Evolutionary conservation across 2,329 filamentous ascomycete species (phyloP).

Genomic region (Fusarium foetens): DNA sequence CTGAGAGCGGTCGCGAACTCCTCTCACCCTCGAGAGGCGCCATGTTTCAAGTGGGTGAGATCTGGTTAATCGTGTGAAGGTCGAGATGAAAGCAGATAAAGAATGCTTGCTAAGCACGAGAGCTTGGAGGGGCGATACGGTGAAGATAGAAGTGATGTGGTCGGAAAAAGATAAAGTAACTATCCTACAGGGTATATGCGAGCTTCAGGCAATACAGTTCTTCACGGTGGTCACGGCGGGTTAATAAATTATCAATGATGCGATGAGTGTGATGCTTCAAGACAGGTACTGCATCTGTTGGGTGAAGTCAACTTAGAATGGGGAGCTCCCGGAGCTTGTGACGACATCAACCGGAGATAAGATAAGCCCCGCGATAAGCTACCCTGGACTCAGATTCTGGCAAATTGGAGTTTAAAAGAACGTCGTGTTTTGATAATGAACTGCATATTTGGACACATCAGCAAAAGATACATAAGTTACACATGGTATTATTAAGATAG

Average conservation of each 20-base stretch:
- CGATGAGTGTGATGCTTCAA: constrained; percentile 16
- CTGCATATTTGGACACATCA: background rate
- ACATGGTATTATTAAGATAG: background rate
- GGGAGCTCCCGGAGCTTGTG: constrained; percentile 36
- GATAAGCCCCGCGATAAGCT: constrained; percentile 24
- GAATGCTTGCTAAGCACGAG: constrained; percentile 38
- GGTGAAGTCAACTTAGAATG: constrained; percentile 11
- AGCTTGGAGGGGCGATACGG: constrained; percentile 20
- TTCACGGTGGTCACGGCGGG: background rate
- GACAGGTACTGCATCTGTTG: constrained; percentile 1
- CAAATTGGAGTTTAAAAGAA: background rate
- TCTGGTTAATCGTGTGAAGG: background rate
- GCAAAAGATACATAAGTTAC: background rate
- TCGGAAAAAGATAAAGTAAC: background rate
- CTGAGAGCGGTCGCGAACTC: constrained; percentile 5
- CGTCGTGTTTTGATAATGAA: background rate
- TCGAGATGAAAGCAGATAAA: background rate
- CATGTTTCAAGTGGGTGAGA: constrained; percentile 20
- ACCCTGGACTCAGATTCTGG: constrained; percentile 12
- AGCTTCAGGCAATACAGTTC: background rate
- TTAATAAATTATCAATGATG: constrained; percentile 34
- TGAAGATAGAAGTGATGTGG: background rate
- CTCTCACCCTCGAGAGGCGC: constrained; percentile 13
- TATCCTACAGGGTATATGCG: constrained; percentile 10
- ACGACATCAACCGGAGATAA: constrained; percentile 42